phyloP scores from a whole-genome alignment of 2,329 filamentous ascomycete species.

The Verticillium zaregamsianum region DNA sequence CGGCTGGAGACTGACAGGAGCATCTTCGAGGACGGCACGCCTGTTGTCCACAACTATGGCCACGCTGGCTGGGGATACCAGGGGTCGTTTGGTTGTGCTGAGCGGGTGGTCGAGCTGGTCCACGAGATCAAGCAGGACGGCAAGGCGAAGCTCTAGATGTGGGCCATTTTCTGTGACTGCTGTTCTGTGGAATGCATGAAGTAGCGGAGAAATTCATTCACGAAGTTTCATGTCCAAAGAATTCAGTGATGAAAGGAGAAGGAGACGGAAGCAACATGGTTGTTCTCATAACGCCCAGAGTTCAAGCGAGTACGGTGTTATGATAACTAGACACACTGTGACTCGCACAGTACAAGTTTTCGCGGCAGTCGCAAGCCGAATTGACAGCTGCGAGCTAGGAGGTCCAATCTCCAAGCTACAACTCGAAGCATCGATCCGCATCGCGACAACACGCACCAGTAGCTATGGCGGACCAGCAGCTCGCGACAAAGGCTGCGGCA shows the following conservation, averaged over 20 bases:
- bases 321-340: background rate
- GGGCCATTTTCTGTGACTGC: too few species aligned
- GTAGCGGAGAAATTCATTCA: too few species aligned
- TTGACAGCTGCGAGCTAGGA: background rate
- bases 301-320: too few species aligned
- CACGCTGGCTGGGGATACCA: slow-evolving; percentile 76
- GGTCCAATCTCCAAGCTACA: background rate
- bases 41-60: slow-evolving; percentile 78
- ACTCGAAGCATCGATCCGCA: background rate
- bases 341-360: background rate
- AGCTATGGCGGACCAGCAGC: slow-evolving; percentile 11
- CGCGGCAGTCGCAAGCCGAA: background rate
- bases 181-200: too few species aligned
- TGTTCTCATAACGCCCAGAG: too few species aligned
- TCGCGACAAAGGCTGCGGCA: slow-evolving; percentile 1
- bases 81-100: slow-evolving; percentile 66
- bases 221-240: too few species aligned
- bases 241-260: too few species aligned
- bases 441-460: background rate
- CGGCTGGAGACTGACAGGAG: slow-evolving; percentile 71
- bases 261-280: too few species aligned
- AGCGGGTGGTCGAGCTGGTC: slow-evolving; percentile 62
- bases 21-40: slow-evolving; percentile 44
- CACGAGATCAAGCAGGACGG: slow-evolving; percentile 45
- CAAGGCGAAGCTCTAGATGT: slow-evolving; percentile 23